Evolutionary conservation across 495 filamentous ascomycete species (phyloP), one percentile per base, ranked within the genome.

Genomic region (Aeminium ludgeri): DNA sequence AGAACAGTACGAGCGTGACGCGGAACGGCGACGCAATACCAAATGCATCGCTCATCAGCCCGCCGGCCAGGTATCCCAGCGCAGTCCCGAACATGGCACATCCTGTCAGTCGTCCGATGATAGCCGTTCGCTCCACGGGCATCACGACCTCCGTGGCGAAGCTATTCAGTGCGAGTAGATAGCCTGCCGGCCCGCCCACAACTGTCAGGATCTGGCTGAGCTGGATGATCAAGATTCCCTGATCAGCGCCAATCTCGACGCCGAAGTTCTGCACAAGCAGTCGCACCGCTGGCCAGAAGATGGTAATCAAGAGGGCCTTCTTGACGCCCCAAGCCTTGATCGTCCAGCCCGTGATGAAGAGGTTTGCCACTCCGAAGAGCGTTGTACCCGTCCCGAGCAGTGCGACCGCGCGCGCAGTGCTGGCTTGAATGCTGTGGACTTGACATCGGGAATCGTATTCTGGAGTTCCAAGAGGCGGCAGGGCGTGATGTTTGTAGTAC

Each of bases 311-410:
- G 13, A 75, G 56, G 0, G 72, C 64, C 32, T 56, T 51, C 12
- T 71, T 64, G 1, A 71, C 64, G 1, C 72, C 72, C 44, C 67
- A 59, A 16, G 58, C 55, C 49, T 73, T 74, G 44, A 73, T 70
- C 18, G 59, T 62, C 64, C 69, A 72, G 11, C 68, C 68, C 15
- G 70, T 66, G 6, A 75, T 55, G 45, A 75, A 72, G 13, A 75
- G 52, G 38, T 75, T 75, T 40, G 68, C 52, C 10, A 70, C 62
- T 15, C 71, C 61, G 44, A 58, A 59, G 12, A 56, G 38, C 19
- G 48, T 58, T 5, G 49, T 63, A 53, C 57, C 57, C 48, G 61
- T 66, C 16, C 63, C 69, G 4, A 75, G 54, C 20, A 75, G 51
- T 6, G 68, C 60, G 6, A 70, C 66, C 23, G 69, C 56, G 0